Percentiles rank a stretch among this genome's conserved stretches.
Conservation (phyloP, 805 yeast genomes). For the Yamadazyma phyllophila region DNA sequence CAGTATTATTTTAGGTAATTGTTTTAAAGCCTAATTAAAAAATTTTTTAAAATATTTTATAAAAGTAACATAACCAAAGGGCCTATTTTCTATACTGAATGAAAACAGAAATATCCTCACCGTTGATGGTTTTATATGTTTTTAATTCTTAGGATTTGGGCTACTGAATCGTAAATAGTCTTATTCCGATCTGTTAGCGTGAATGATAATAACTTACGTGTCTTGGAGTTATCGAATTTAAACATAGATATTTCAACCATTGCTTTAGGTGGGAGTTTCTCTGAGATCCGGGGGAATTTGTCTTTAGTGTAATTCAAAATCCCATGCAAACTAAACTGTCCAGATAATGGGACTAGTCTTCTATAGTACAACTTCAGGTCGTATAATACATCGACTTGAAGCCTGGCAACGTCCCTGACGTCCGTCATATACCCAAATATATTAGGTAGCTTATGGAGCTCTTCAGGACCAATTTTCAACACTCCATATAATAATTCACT, state of each 20-base stretch:
- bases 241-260: slow-evolving; percentile 4
- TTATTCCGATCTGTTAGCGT: slow-evolving; percentile 33
- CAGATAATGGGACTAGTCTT: slow-evolving; percentile 24
- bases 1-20: not conserved
- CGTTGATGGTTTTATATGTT: not conserved
- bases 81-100: too few species aligned
- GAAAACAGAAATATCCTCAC: too few species aligned
- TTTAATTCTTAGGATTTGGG: slow-evolving; percentile 23
- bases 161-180: slow-evolving; percentile 40
- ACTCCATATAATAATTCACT: slow-evolving; percentile 3
- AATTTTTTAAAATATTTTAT: too few species aligned
- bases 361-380: slow-evolving; percentile 16
- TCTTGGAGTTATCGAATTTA: slow-evolving; percentile 29
- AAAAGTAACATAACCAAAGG: too few species aligned
- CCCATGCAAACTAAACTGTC: slow-evolving; percentile 20
- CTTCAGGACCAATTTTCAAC: slow-evolving; percentile 6
- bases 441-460: slow-evolving; percentile 2
- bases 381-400: slow-evolving; percentile 18
- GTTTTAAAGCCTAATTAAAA: not conserved
- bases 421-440: slow-evolving; percentile 17
- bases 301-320: slow-evolving; percentile 22
- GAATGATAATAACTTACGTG: slow-evolving; percentile 34
- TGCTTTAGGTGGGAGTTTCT: slow-evolving; percentile 5
- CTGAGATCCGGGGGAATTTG: slow-evolving; percentile 5
- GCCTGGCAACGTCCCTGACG: slow-evolving; percentile 25